Percentiles rank a stretch among this genome's conserved stretches.
Evolutionary conservation across 1,284 basidiomycete genomes (phyloP).

Genomic region (Pulveroboletus sp.): DNA sequence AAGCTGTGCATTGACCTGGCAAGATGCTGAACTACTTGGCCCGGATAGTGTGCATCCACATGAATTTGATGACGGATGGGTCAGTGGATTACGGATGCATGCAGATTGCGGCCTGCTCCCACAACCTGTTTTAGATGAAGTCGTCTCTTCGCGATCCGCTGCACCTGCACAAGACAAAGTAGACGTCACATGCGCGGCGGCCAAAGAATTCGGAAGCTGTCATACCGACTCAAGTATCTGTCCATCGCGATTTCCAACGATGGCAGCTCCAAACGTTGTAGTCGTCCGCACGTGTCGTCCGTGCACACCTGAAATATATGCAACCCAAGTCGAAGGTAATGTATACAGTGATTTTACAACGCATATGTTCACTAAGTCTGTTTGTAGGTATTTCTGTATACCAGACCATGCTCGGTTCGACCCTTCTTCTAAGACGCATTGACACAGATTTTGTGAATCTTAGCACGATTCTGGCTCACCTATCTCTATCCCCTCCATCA

Average conservation of each 20-base stretch:
- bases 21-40: conserved; percentile 50
- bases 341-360: neutral
- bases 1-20: conserved; percentile 41
- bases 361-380: conserved; percentile 13
- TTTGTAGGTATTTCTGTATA: conserved; percentile 65
- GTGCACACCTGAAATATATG: conserved; percentile 58
- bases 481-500: conserved; percentile 41
- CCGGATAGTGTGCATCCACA: conserved; percentile 48
- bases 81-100: conserved; percentile 20
- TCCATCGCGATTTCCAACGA: conserved; percentile 2
- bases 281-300: conserved; percentile 62
- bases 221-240: conserved; percentile 2
- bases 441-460: conserved; percentile 76
- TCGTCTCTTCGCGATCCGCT: neutral
- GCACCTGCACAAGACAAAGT: conserved; percentile 5
- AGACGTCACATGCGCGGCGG: conserved; percentile 2
- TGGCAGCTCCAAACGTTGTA: conserved; percentile 28
- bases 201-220: conserved; percentile 6
- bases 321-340: conserved; percentile 66
- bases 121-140: conserved; percentile 7
- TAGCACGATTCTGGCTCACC: conserved; percentile 51
- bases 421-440: conserved; percentile 60
- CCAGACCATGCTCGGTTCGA: conserved; percentile 57
- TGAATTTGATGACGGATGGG: conserved; percentile 49
- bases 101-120: conserved; percentile 9